Evolutionary conservation across 345 rosid genomes (phyloP).

Genomic region (Pistacia integerrima): DNA sequence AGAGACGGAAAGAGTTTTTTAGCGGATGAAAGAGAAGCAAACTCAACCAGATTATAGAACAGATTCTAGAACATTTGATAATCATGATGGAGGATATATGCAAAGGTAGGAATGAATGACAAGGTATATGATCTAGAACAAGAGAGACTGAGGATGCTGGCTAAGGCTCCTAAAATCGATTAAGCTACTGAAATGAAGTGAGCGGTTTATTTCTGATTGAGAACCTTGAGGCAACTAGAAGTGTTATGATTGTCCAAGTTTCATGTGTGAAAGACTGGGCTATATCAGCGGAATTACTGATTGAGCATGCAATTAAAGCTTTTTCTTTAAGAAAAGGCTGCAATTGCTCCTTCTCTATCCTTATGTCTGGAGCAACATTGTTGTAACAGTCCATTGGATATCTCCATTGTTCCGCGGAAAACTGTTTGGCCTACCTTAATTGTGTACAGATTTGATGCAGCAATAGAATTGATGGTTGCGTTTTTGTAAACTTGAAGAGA

Average conservation of each 20-base stretch:
- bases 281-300: background rate
- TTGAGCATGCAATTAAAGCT: background rate
- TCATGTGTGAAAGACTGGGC: background rate
- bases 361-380: background rate
- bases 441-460: slow-evolving; percentile 4
- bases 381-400: background rate
- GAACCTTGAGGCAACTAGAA: background rate
- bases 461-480: background rate
- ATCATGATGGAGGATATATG: slow-evolving; percentile 71
- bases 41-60: slow-evolving; percentile 29
- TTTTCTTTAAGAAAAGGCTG: background rate
- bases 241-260: background rate
- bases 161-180: background rate
- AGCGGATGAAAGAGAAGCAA: slow-evolving; percentile 72
- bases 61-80: slow-evolving; percentile 59
- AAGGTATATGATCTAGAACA: slow-evolving; percentile 74
- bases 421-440: background rate
- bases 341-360: background rate
- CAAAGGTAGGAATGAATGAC: slow-evolving; percentile 80
- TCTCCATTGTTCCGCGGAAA: background rate
- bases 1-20: slow-evolving; percentile 92
- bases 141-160: slow-evolving; percentile 44
- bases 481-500: slow-evolving; percentile 2
- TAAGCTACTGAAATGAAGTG: background rate
- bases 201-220: background rate